Evolutionary conservation across 805 yeast species (phyloP).

Genomic region (Candida coquimbonensis): DNA sequence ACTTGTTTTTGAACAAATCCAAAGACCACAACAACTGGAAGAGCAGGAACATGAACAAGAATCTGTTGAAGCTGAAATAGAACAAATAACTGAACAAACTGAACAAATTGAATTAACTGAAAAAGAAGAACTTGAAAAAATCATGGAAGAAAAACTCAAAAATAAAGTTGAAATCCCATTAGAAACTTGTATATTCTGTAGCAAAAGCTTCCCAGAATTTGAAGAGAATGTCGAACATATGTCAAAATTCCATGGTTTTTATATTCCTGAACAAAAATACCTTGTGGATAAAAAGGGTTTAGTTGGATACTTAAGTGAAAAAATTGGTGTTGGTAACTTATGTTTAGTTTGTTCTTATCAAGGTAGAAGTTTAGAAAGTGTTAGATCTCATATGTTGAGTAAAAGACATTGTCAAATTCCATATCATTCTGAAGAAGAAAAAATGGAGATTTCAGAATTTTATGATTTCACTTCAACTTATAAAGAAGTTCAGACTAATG

Average conservation of each 20-base stretch:
- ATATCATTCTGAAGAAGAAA: conserved; percentile 78
- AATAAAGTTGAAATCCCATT: conserved; percentile 40
- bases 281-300: conserved; percentile 69
- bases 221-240: conserved; percentile 63
- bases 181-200: conserved; percentile 50
- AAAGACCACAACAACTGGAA: not conserved
- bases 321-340: conserved; percentile 85
- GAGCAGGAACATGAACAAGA: not conserved
- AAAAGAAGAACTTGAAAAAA: conserved; percentile 30
- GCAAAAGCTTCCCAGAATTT: conserved; percentile 36
- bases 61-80: not conserved
- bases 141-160: conserved; percentile 32
- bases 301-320: conserved; percentile 74
- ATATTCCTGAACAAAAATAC: conserved; percentile 76
- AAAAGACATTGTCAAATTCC: conserved; percentile 89
- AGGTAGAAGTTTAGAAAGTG: conserved; percentile 79
- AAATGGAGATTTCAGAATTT: conserved; percentile 81
- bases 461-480: conserved; percentile 84
- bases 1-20: not conserved
- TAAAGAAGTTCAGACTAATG: conserved; percentile 24
- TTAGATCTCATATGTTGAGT: conserved; percentile 81
- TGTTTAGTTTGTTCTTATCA: conserved; percentile 82
- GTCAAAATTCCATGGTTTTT: conserved; percentile 75
- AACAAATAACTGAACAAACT: not conserved
- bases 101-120: conserved; percentile 28